Percentiles rank a stretch among this genome's conserved stretches.
phyloP scores from a whole-genome alignment of 768 basidiomycete species.

The Tulasnella sp. region DNA sequence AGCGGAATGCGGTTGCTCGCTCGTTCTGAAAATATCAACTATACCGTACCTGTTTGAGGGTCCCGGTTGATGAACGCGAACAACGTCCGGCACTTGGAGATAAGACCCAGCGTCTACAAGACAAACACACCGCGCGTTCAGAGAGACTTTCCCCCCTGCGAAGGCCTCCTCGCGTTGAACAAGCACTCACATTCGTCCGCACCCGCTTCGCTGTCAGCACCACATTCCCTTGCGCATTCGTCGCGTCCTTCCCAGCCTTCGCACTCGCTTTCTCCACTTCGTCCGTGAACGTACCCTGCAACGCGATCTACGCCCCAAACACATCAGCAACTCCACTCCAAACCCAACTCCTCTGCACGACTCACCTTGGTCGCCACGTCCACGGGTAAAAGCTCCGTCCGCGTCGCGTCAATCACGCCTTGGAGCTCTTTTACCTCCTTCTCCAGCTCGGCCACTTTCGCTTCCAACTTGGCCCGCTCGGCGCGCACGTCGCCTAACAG shows the following conservation, averaged over 20 bases:
- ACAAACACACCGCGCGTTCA: too few relatives aligned
- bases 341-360: neutral
- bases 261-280: neutral
- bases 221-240: neutral
- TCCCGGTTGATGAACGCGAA: neutral
- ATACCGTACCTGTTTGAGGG: neutral
- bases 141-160: too few relatives aligned
- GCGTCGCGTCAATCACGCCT: neutral
- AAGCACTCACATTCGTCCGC: neutral
- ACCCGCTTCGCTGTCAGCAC: neutral
- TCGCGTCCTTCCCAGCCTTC: neutral
- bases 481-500: neutral
- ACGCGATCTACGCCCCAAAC: neutral
- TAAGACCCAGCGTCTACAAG: neutral
- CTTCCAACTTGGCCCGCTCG: neutral
- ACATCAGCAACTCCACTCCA: neutral
- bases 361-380: neutral
- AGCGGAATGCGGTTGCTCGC: neutral
- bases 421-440: neutral
- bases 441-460: neutral
- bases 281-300: neutral
- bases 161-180: too few relatives aligned
- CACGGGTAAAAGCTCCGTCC: neutral
- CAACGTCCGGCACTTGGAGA: neutral
- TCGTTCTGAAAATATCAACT: neutral